Percentiles rank a stretch among this genome's conserved stretches.
phyloP scores from a whole-genome alignment of 306 rosid genomes.

The Astragalus glycyphyllos region DNA sequence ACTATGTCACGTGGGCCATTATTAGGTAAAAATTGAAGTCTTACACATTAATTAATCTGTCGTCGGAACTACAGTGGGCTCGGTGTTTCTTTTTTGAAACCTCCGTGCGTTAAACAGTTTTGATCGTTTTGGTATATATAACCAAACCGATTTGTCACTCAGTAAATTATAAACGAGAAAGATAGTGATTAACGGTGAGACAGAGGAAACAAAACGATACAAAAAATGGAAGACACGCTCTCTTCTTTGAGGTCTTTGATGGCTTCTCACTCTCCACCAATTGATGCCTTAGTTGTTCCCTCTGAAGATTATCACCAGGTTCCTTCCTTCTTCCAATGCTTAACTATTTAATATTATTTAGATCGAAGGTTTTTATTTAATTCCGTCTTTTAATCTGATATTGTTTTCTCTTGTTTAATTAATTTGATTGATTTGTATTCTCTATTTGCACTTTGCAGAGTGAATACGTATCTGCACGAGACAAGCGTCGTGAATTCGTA shows the following conservation, averaged over 20 bases:
- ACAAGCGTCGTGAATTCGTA: constrained; percentile 83
- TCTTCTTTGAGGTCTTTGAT: constrained; percentile 73
- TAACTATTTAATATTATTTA: background rate
- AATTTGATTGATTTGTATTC: background rate
- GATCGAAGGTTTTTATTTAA: background rate
- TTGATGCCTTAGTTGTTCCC: constrained; percentile 85
- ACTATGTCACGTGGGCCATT: no score
- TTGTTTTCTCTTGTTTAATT: background rate
- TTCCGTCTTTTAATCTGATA: background rate
- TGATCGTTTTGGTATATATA: background rate
- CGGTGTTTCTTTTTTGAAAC: no score
- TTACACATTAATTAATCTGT: no score
- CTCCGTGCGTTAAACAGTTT: no score
- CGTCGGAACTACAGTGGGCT: no score
- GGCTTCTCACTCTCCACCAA: constrained; percentile 88
- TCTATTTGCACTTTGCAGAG: constrained; percentile 72
- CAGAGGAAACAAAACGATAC: background rate
- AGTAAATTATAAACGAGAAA: no score
- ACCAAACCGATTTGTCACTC: background rate
- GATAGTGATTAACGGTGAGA: background rate
- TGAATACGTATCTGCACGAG: constrained; percentile 92
- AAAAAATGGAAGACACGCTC: constrained; percentile 71
- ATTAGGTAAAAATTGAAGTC: no score
- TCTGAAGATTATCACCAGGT: constrained; percentile 99
- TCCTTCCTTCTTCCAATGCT: background rate